Base-by-base conservation (phyloP, 1,284 basidiomycete species). In the Malassezia slooffiae region DNA sequence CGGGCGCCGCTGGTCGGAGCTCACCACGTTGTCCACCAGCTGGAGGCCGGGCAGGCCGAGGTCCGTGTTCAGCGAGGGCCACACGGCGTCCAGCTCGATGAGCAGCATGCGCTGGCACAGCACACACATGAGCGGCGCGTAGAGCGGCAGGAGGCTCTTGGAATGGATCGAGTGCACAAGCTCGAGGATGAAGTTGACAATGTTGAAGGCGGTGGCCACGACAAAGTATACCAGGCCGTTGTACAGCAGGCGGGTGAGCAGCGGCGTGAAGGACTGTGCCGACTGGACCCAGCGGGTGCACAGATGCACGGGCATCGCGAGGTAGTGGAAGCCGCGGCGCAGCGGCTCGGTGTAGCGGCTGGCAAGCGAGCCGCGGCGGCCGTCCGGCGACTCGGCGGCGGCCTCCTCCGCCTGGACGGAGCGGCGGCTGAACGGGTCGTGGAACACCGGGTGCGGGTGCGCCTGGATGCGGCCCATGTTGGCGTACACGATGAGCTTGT, bases 181-280 rank as follows among this genome's bases (percentile, higher is more conserved):
- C 4, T 54, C 57, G 2, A 59, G 27, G 7, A 50, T 26, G 20
- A 58, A 54, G 49, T 58, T 60, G 23, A 52, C 46, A n/a, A 55
- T 33, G 33, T 57, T 60, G 51, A 57, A 60, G 3, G 48, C 44
- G 4, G 55, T 54, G 19, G 54, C 52, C 22, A 59, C 47, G 11
- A 35, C 41, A 7, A 60, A 43, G 38, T 58, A 62, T 4, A 57
- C 26, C 5, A 62, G 24, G 11, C 58, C 60, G 39, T 59, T 60
- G 17, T 46, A 37, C 9, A 59, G 36, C 12, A 62, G 29, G 4
- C 53, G 49, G 11, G 53, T 51, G 3, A 62, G 34, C 2, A 62
- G 43, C 5, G 56, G 58, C 15, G 55, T 57, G 20, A 58, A 38
- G 26, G 46, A 45, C n/a, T n/a, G n/a, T n/a, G n/a, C n/a, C n/a